phyloP scores from a whole-genome alignment of 208 protist species.

The Leishmania aethiopica region DNA sequence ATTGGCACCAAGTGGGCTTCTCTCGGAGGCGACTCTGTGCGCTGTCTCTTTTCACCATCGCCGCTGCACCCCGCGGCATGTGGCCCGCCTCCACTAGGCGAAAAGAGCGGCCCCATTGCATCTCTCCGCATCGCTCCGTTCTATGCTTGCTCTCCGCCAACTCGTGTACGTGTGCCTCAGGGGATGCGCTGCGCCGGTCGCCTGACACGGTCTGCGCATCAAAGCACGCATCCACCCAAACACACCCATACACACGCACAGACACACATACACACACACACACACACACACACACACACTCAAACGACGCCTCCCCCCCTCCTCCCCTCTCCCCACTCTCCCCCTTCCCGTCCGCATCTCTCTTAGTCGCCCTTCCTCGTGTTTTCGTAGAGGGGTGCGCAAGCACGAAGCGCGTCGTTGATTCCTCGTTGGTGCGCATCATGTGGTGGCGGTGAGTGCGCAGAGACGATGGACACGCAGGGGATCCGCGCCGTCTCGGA shows the following conservation, averaged over 20 bases:
- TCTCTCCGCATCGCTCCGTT: not conserved
- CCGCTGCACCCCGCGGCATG: not conserved
- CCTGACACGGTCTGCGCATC: not conserved
- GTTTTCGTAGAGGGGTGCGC: not conserved
- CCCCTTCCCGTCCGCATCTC: not conserved
- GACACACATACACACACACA: not conserved
- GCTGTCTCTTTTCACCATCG: not conserved
- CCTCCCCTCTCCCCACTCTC: not conserved
- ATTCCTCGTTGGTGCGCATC: not conserved
- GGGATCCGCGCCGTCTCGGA: slow-evolving; percentile 17
- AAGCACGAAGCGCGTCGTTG: not conserved
- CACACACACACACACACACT: not conserved
- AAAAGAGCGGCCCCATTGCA: not conserved
- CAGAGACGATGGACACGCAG: slow-evolving; percentile 3
- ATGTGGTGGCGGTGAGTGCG: not conserved
- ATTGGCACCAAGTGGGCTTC: not conserved
- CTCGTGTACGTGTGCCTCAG: not conserved
- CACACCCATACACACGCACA: not conserved
- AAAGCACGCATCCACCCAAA: not conserved
- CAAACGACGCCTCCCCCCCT: not conserved
- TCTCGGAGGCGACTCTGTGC: not conserved
- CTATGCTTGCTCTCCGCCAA: not conserved
- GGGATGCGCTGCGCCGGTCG: not conserved
- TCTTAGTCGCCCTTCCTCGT: not conserved
- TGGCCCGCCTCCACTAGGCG: not conserved